phyloP scores from a whole-genome alignment of 202 grass and related monocot genomes.

The Bolboschoenoplectus hybrid region DNA sequence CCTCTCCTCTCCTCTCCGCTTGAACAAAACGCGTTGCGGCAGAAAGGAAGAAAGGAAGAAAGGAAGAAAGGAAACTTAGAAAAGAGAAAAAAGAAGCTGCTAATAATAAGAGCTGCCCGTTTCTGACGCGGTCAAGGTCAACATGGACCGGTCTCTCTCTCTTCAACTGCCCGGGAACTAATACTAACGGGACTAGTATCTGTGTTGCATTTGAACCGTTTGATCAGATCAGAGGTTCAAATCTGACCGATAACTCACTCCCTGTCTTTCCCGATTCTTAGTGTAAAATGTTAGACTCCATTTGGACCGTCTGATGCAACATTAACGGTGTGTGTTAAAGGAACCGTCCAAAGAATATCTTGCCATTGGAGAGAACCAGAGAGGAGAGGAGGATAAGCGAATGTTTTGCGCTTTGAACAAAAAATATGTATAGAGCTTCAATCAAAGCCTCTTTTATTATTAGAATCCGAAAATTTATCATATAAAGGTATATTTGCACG shows the following conservation, averaged over 20 bases:
- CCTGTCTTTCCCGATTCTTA: not conserved
- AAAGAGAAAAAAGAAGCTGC: too few relatives aligned
- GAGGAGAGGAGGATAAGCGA: too few relatives aligned
- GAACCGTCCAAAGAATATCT: not conserved
- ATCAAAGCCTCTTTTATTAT: too few relatives aligned
- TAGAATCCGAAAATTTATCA: too few relatives aligned
- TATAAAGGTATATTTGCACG: too few relatives aligned
- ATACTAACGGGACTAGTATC: not conserved
- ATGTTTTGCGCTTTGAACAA: too few relatives aligned
- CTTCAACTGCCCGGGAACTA: not conserved
- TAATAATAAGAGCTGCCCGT: not conserved
- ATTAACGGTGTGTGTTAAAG: not conserved
- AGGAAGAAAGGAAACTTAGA: not conserved
- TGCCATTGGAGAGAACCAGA: not conserved
- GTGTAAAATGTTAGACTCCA: not conserved
- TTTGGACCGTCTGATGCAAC: not conserved
- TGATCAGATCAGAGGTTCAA: not conserved
- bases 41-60: not conserved
- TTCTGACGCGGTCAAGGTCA: constrained; percentile 12
- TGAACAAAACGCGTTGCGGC: constrained; percentile 5
- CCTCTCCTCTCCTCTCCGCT: not conserved
- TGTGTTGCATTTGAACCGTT: not conserved
- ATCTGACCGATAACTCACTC: not conserved
- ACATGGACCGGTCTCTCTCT: not conserved
- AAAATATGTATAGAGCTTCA: too few relatives aligned